Percentiles rank a stretch among this genome's conserved stretches.
phyloP scores from a whole-genome alignment of 345 rosid species.

The Citropsis articulata region DNA sequence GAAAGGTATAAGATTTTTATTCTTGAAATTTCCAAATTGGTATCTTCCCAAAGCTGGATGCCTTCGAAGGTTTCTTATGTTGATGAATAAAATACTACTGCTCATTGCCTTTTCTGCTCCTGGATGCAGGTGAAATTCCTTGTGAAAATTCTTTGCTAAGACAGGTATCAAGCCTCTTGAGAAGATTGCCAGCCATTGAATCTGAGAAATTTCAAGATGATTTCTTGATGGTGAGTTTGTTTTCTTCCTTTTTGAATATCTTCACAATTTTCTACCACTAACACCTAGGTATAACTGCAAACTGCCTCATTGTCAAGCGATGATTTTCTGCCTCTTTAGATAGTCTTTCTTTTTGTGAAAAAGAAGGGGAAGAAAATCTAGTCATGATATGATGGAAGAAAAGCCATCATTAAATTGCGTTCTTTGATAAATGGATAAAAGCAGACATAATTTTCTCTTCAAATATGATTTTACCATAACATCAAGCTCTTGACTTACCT shows the following conservation, averaged over 20 bases:
- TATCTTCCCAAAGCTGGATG: not conserved
- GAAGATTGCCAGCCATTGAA: conserved; percentile 94
- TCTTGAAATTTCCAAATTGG: not conserved
- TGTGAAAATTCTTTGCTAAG: conserved; percentile 87
- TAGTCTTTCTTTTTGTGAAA: not conserved
- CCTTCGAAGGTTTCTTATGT: not conserved
- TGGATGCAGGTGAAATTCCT: conserved; percentile 78
- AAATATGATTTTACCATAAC: not conserved
- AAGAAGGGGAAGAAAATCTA: not conserved
- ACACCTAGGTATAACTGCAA: not conserved
- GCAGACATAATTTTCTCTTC: not conserved
- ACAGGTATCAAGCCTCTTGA: conserved; percentile 86
- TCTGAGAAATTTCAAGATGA: conserved; percentile 92
- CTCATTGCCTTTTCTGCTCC: conserved; percentile 5
- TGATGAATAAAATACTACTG: not conserved
- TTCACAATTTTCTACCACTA: not conserved
- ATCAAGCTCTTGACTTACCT: not conserved
- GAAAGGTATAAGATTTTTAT: conserved; percentile 49
- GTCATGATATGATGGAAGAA: not conserved
- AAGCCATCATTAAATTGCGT: not conserved
- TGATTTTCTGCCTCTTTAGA: not conserved
- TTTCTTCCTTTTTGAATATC: not conserved
- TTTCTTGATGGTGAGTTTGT: conserved; percentile 77
- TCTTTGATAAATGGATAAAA: not conserved
- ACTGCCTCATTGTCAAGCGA: not conserved